phyloP scores from a whole-genome alignment of 2,329 filamentous ascomycete genomes.

The Coccinonectria pachysandricola region DNA sequence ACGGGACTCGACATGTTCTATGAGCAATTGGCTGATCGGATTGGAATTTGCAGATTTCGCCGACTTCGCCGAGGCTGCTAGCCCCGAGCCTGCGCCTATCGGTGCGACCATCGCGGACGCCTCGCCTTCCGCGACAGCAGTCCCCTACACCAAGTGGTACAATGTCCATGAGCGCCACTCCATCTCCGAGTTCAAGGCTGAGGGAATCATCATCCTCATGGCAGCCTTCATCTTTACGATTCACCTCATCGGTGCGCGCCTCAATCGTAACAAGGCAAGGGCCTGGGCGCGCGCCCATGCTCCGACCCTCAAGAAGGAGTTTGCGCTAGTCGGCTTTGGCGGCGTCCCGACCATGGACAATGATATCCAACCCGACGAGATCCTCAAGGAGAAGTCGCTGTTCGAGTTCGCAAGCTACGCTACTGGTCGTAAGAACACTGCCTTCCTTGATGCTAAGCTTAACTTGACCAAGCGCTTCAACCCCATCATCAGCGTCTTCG shows the following conservation, averaged over 20 bases:
- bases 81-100: conserved; percentile 38
- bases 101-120: conserved; percentile 36
- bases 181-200: conserved; percentile 73
- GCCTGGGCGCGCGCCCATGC: conserved; percentile 71
- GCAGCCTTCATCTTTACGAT: conserved; percentile 65
- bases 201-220: conserved; percentile 70
- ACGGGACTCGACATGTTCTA: conserved; percentile 15
- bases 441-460: conserved; percentile 79
- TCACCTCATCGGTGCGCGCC: conserved; percentile 69
- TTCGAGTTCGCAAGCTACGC: conserved; percentile 83
- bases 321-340: conserved; percentile 74
- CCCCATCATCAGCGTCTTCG: conserved; percentile 51
- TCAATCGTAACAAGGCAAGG: conserved; percentile 71
- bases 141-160: conserved; percentile 91
- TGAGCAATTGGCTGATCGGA: no score
- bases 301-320: conserved; percentile 66
- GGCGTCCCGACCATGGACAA: conserved; percentile 40
- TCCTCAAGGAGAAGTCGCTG: conserved; percentile 78
- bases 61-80: conserved; percentile 76
- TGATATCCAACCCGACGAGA: conserved; percentile 25
- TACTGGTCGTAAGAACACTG: conserved; percentile 84
- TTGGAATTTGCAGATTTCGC: conserved; percentile 76
- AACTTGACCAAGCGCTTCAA: conserved; percentile 81
- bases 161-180: conserved; percentile 86
- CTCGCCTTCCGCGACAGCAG: conserved; percentile 36